Percentiles rank a stretch among this genome's conserved stretches.
These are phyloP conservation scores for Furculomyces boomerangus DNA, from an alignment of 371 early-diverging fungal species.

Conservation along the genomic window DNA sequence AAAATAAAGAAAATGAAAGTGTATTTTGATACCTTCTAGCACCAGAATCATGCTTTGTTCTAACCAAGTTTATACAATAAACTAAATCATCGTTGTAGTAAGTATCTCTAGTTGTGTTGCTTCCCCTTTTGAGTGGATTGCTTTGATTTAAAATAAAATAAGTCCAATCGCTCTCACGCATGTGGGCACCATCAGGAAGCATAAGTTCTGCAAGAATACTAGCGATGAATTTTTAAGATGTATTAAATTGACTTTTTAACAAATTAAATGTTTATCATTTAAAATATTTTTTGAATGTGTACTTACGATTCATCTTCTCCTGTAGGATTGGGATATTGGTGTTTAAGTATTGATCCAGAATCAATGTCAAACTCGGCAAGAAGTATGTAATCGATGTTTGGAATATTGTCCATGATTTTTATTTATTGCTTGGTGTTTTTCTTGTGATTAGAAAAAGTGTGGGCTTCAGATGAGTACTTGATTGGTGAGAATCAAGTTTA, in stretches of 20 bases:
- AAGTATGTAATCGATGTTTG: conserved; percentile 62
- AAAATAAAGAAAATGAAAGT: neutral
- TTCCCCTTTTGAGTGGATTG: conserved; percentile 20
- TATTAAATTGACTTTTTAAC: no score
- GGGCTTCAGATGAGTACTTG: no score
- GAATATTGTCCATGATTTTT: neutral
- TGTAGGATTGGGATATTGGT: conserved; percentile 70
- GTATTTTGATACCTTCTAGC: conserved; percentile 2
- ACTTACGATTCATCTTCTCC: conserved; percentile 71
- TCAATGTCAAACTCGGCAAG: conserved; percentile 90
- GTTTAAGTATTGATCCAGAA: conserved; percentile 60
- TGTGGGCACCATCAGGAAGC: conserved; percentile 89
- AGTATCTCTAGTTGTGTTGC: neutral
- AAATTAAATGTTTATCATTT: no score
- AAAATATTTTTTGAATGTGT: no score
- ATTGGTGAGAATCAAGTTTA: no score
- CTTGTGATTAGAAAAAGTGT: no score
- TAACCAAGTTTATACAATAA: conserved; percentile 74
- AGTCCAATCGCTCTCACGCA: conserved; percentile 86
- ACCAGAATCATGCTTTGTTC: conserved; percentile 64
- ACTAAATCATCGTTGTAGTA: conserved; percentile 36
- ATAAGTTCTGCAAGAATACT: conserved; percentile 81
- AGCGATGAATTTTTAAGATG: no score
- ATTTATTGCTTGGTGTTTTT: no score
- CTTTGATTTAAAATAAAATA: conserved; percentile 70